phyloP scores from a whole-genome alignment of 441 rosid species.

The Arabidopsis lyrata region DNA sequence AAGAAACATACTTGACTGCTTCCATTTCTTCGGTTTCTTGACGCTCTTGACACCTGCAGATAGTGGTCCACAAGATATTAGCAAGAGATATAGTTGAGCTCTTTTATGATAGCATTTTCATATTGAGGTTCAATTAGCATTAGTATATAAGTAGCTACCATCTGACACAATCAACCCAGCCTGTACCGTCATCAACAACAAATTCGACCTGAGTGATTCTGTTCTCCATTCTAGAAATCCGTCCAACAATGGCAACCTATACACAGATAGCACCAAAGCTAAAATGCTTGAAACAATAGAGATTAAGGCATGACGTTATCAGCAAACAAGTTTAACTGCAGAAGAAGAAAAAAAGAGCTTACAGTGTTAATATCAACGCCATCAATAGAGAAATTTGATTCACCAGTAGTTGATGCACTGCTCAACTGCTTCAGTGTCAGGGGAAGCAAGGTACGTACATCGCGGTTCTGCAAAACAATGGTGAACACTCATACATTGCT shows the following conservation, averaged over 20 bases:
- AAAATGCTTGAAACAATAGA: constrained; percentile 6
- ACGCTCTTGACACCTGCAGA: constrained; percentile 84
- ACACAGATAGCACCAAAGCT: constrained; percentile 30
- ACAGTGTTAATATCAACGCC: constrained; percentile 85
- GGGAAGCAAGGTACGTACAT: constrained; percentile 75
- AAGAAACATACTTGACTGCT: constrained; percentile 65
- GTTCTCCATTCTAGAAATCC: constrained; percentile 75
- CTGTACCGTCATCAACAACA: constrained; percentile 88
- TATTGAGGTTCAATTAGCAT: neutral
- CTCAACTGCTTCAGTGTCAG: constrained; percentile 82
- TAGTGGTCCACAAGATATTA: constrained; percentile 20
- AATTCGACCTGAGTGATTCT: constrained; percentile 76
- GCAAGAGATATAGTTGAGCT: constrained; percentile 17
- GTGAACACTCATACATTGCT: constrained; percentile 1
- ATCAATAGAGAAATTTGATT: constrained; percentile 68
- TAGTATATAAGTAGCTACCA: constrained; percentile 61
- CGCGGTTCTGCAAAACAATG: constrained; percentile 68
- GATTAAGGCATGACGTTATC: neutral
- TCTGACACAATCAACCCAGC: constrained; percentile 82
- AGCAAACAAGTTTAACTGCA: neutral
- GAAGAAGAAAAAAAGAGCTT: constrained; percentile 33
- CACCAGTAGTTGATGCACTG: constrained; percentile 66
- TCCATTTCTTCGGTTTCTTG: constrained; percentile 78
- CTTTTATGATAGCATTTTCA: neutral
- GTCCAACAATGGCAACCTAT: constrained; percentile 80